phyloP scores from a whole-genome alignment of 2,329 filamentous ascomycete genomes.

The Corniculantispora saksenae region DNA sequence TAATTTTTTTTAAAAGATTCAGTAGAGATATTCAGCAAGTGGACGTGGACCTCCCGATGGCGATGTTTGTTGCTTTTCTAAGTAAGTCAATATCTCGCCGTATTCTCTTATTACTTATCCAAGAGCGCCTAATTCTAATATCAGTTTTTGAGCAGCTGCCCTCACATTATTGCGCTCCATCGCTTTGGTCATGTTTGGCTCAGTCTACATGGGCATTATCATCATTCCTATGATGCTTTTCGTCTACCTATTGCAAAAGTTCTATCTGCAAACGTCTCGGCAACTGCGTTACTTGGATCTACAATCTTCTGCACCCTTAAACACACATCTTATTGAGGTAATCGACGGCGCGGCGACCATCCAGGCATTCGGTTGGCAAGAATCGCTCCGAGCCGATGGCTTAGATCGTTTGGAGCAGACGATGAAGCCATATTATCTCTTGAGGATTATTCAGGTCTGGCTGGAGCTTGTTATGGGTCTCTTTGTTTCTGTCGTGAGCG shows the following conservation, averaged over 20 bases:
- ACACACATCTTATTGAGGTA: conserved; percentile 30
- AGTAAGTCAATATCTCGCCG: conserved; percentile 10
- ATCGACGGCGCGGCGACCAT: conserved; percentile 30
- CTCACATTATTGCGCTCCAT: conserved; percentile 29
- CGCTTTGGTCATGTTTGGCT: conserved; percentile 45
- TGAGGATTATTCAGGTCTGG: conserved; percentile 52
- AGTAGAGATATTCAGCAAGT: conserved; percentile 42
- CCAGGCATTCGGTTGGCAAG: conserved; percentile 37
- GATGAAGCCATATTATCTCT: conserved; percentile 38
- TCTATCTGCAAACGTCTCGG: conserved; percentile 33
- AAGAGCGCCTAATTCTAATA: not conserved
- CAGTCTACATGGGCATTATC: conserved; percentile 45
- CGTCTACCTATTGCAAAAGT: conserved; percentile 30
- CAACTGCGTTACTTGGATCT: conserved; percentile 33
- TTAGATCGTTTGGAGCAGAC: conserved; percentile 34
- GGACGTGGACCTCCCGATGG: conserved; percentile 36
- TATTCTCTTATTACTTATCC: conserved; percentile 25
- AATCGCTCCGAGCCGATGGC: conserved; percentile 23
- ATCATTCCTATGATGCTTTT: conserved; percentile 39
- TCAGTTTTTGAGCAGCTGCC: conserved; percentile 20
- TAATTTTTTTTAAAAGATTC: conserved; percentile 28
- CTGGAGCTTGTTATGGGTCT: conserved; percentile 49
- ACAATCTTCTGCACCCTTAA: conserved; percentile 32
- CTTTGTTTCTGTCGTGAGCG: conserved; percentile 44
- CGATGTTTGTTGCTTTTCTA: not conserved